A percentile compares a stretch with the other conserved stretches of the same genome.
phyloP scores from a whole-genome alignment of 257 asterid species.

The Solanum arcanum region DNA sequence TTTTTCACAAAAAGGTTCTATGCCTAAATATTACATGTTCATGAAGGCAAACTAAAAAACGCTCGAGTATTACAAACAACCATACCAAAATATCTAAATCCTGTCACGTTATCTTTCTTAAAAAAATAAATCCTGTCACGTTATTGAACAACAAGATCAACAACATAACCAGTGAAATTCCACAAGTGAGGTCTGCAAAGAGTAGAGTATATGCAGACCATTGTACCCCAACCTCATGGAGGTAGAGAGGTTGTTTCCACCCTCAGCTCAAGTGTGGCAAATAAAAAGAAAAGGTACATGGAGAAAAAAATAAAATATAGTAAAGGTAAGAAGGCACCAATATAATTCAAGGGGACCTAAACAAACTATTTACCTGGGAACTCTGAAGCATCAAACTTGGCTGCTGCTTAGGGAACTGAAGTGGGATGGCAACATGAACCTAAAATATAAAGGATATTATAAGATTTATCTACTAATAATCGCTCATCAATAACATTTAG shows the following conservation, averaged over 20 bases:
- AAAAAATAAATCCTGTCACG: neutral
- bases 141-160: neutral
- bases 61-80: neutral
- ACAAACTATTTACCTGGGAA: conserved; percentile 43
- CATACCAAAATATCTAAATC: neutral
- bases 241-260: neutral
- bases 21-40: neutral
- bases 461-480: neutral
- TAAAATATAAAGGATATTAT: conserved; percentile 9
- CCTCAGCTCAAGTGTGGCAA: neutral
- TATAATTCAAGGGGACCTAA: neutral
- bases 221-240: neutral
- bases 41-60: neutral
- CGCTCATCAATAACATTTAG: neutral
- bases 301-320: neutral
- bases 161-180: neutral
- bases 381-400: conserved; percentile 74
- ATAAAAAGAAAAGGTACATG: neutral
- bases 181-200: neutral
- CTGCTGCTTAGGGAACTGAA: conserved; percentile 86
- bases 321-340: neutral
- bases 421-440: conserved; percentile 71
- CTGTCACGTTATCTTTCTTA: neutral
- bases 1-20: neutral
- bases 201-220: neutral